Evolutionary conservation across 108 stramenopile species (phyloP), one percentile per base, ranked within the genome.

Genomic region (Seminavis robusta): DNA sequence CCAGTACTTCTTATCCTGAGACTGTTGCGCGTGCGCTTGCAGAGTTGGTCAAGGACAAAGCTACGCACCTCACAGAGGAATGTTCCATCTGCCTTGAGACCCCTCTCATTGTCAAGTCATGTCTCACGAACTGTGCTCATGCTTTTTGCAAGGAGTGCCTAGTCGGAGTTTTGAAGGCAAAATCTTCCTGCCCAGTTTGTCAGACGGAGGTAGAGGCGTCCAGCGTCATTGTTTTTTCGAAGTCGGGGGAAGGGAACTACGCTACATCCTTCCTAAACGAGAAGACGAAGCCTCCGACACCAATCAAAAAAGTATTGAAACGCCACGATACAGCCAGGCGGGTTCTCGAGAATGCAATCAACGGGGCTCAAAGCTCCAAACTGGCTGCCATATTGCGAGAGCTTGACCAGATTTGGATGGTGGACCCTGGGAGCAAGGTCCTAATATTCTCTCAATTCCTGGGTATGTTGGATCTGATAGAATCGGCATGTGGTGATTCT

Each of bases 381-480:
- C 47, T 89, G 42, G 52, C 59, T 7, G 81, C 92, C n/a, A 69
- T 93, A 37, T 40, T 82, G 23, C 24, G 68, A 9, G 92, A 93
- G 48, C 73, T 93, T 8, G 62, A 89, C 38, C 55, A 58, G 17
- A 61, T 93, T 21, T 89, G 92, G 92, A 49, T 43, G 44, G 37
- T 71, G 25, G 79, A 88, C 42, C 79, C 81, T 19, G 78, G 91
- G 0, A 76, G 79, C 15, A 93, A 93, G 59, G 79, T 88, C 0
- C 61, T 93, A 31, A 65, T 89, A 17, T 93, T 88, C 63, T 83
- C 81, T 11, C 92, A 93, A 47, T 93, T 80, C 50, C 67, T 93
- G 4, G 88, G 92, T 15, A 87, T 93, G 53, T 57, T 93, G 7
- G 88, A 89, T 55, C 47, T 93, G 26, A 44, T 88, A 34, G 69